Base-by-base conservation (phyloP, 768 basidiomycete species). In the Podaxis pistillaris region DNA sequence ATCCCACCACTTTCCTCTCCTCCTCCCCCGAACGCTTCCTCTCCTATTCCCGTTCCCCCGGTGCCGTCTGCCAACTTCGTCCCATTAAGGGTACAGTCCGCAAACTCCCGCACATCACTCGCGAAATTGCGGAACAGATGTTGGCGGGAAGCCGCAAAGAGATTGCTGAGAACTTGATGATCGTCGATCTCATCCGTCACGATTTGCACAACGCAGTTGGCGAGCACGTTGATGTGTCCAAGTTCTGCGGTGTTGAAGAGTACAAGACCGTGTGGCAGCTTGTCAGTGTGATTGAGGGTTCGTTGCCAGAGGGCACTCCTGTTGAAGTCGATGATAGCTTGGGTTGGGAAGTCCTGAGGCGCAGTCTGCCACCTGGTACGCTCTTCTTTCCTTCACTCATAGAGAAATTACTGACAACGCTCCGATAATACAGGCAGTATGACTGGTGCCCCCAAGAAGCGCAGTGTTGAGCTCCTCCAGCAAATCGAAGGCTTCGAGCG, bases 111-210 rank as follows among this genome's bases (percentile, higher is more conserved):
- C 79, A 78, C 7, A 79, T 88, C 63, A 88, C 83, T 17, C 85
- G 85, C 28, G 84, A 81, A 58, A 82, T 85, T 54, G 88, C 88
- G 13, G 86, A 89, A 67, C 67, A 86, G 73, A 73, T 81, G 15
- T 74, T 90, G 62, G 79, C 78, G 15, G 87, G 88, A 9, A 90
- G 83, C 72, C 78, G 77, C 50, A 98, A 98, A 72, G 96, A 98
- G 74, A 86, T 96, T 2, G 96, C 95, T 0, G 96, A 98, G 78
- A 98, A 98, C 72, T 75, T 98, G 61, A 98, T 98, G 96, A 97
- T 98, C 65, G 96, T 97, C 28, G 96, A 98, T 72, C 84, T 98
- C 52, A 96, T 96, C 69, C 86, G 95, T 37, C 92, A 97, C 66
- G 96, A 98, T 76, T 78, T 98, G 37, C 88, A 96, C 66, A 86